Percentiles rank a stretch among this genome's conserved stretches.
Evolutionary conservation across 352 stramenopile species (phyloP).

Genomic region (Phytophthora pisi): DNA sequence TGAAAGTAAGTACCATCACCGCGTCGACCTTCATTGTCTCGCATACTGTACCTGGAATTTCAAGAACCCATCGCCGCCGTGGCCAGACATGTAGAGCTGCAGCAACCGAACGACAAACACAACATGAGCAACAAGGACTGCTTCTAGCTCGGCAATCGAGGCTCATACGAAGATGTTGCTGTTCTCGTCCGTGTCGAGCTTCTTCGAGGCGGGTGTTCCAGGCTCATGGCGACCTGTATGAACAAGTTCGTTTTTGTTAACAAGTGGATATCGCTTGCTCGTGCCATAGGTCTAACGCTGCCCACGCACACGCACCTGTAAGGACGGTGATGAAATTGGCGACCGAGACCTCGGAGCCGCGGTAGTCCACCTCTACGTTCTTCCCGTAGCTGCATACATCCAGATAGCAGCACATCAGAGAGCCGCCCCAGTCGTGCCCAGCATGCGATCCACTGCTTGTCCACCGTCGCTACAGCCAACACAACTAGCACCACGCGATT

Average conservation of each 20-base stretch:
- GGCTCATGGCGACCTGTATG: constrained; percentile 79
- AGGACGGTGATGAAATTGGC: constrained; percentile 97
- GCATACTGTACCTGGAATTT: constrained; percentile 94
- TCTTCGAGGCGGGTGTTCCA: constrained; percentile 90
- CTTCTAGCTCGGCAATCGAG: constrained; percentile 38
- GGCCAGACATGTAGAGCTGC: constrained; percentile 92
- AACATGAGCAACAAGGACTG: constrained; percentile 30
- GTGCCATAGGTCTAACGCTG: not conserved
- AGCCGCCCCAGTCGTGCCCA: not conserved
- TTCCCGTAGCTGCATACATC: constrained; percentile 74
- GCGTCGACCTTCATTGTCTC: constrained; percentile 9
- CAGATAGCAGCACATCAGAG: not conserved
- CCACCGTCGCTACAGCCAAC: not conserved
- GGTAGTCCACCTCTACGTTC: constrained; percentile 95
- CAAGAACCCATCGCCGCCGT: constrained; percentile 97
- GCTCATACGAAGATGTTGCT: constrained; percentile 87
- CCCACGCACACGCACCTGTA: constrained; percentile 57
- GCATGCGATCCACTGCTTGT: not conserved
- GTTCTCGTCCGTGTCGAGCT: constrained; percentile 88
- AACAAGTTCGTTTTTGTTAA: not conserved
- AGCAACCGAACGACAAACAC: constrained; percentile 7
- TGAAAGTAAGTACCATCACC: constrained; percentile 16
- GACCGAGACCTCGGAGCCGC: constrained; percentile 95
- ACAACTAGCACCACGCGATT: not conserved
- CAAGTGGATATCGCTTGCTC: not conserved